Evolutionary conservation across 345 rosid genomes (phyloP), one percentile per base, ranked within the genome.

Genomic region (Trapa bicornis): DNA sequence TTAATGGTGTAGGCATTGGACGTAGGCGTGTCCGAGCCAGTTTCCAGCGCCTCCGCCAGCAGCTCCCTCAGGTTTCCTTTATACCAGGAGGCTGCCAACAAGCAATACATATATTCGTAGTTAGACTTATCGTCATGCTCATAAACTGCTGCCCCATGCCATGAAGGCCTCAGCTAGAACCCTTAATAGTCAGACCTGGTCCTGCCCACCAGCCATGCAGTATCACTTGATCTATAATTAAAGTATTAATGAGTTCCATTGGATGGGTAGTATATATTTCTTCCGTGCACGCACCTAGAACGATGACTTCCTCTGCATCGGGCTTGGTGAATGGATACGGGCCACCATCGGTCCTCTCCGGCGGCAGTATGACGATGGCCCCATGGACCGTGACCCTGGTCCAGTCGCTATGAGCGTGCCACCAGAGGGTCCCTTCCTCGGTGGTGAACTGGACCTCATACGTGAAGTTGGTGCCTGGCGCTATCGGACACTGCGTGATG

Each of bases 371-470:
- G 13, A 73, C 58, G 5, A 80, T 72, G 35, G 83, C 79, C 5
- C 83, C 81, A 33, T 80, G 73, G 5, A 80, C 75, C 0, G 80
- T 80, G 32, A 67, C 75, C 29, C 83, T 36, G 29, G 80, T 69
- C 80, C 83, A 80, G 3, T 75, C 75, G 16, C 78, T 80, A 3
- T 79, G 83, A 7, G 83, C 76, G 41, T 76, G 83, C 83, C 83
- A 80, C 83, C 80, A 77, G 4, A 80, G 42, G 0, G 79, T 77
- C 17, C 80, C 80, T 72, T 75, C 80, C 61, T 77, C 78, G 0
- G 37, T 39, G 2, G 73, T 57, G 32, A 80, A 67, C 9, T 50
- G 67, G 5, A 80, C 66, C 48, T 72, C 68, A 1, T 80, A 74
- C 1, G 77, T 77, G 69, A 65, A 71, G 1, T 71, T 71, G 10